These are phyloP conservation scores for Drechslerella stenobrocha DNA, from an alignment of 2,329 filamentous ascomycete species.

Conservation along the genomic window DNA sequence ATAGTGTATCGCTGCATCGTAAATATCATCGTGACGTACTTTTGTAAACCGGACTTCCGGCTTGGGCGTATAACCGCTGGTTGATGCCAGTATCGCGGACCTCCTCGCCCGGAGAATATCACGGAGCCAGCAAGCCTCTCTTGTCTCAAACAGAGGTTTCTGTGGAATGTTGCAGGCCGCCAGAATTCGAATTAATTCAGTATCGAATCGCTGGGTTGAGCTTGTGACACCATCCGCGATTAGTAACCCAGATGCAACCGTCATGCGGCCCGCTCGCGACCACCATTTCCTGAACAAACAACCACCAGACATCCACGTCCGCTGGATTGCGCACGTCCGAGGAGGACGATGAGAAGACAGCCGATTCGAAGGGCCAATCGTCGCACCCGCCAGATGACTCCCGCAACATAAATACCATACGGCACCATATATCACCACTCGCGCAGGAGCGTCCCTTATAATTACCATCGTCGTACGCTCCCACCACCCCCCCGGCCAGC, in stretches of 20 bases:
- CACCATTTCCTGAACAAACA: not conserved
- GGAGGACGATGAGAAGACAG: not conserved
- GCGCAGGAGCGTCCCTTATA: too few relatives aligned
- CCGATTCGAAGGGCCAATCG: not conserved
- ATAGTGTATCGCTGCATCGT: too few relatives aligned
- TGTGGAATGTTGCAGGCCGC: not conserved
- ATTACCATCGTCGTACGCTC: not conserved
- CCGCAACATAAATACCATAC: constrained; percentile 5
- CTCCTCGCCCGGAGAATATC: not conserved
- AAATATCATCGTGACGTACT: too few relatives aligned
- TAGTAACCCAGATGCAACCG: not conserved
- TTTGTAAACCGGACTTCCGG: too few relatives aligned
- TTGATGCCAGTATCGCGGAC: too few relatives aligned
- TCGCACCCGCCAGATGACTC: not conserved
- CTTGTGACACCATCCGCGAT: constrained; percentile 6
- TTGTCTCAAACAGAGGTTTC: not conserved
- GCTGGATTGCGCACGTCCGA: not conserved
- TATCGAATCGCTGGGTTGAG: too few relatives aligned
- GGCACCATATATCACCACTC: not conserved
- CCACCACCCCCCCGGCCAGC: not conserved
- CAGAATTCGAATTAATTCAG: not conserved
- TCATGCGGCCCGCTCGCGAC: not conserved
- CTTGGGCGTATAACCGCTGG: too few relatives aligned
- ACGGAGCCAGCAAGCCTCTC: too few relatives aligned
- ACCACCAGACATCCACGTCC: not conserved